Percentiles rank a stretch among this genome's conserved stretches.
Evolutionary conservation across 371 early-diverging fungal species (phyloP).

Genomic region (Mucor piriformis): DNA sequence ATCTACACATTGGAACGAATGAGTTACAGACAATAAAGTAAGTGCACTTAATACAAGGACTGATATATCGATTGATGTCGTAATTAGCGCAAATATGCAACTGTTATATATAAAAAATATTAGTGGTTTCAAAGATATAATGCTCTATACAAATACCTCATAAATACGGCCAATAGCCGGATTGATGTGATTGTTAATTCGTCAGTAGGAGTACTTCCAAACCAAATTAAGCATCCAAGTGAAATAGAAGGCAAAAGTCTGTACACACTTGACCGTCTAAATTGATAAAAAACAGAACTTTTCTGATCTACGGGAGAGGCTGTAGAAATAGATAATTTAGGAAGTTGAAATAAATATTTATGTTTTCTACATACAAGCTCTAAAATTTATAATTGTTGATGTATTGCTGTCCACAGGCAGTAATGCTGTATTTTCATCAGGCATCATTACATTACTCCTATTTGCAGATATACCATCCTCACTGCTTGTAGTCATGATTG

Average conservation of each 20-base stretch:
- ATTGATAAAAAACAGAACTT: not conserved
- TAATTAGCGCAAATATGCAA: conserved; percentile 64
- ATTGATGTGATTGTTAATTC: conserved; percentile 52
- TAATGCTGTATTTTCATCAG: conserved; percentile 14
- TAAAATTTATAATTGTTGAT: conserved; percentile 2
- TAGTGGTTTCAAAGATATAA: not conserved
- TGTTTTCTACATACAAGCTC: not conserved
- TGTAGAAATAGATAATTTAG: not conserved
- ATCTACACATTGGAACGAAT: conserved; percentile 61
- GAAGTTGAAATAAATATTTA: not conserved
- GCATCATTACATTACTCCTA: not conserved
- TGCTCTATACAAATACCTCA: conserved; percentile 30
- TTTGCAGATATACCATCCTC: not conserved
- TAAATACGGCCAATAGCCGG: conserved; percentile 48
- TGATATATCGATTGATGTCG: conserved; percentile 61
- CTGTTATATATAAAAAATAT: conserved; percentile 22
- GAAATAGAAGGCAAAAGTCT: conserved; percentile 34
- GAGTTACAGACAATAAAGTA: conserved; percentile 53
- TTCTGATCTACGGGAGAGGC: not conserved
- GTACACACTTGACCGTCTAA: conserved; percentile 3
- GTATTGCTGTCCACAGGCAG: not conserved
- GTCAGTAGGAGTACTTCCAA: conserved; percentile 35
- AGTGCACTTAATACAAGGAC: conserved; percentile 57
- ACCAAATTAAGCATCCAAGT: conserved; percentile 45
- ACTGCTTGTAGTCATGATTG: not conserved